Conservation (phyloP, 2,329 filamentous ascomycete genomes). For the Cytospora piceicola region DNA sequence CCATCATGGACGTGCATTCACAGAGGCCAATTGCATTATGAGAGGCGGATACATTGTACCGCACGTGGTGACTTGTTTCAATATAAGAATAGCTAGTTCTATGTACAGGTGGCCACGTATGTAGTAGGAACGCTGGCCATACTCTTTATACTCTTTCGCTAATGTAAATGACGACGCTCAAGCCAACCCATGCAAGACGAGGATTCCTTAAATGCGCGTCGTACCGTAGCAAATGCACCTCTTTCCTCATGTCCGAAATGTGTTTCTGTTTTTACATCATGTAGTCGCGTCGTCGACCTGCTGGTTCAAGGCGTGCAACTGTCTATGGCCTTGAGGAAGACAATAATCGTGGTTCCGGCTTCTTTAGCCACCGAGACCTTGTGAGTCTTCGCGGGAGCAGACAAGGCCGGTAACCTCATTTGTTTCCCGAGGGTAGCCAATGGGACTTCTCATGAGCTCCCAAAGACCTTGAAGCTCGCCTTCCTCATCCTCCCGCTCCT, state of each 20-base stretch:
- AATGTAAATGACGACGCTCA: slow-evolving; percentile 14
- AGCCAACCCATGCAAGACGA: slow-evolving; percentile 19
- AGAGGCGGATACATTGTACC: background rate
- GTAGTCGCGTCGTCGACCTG: background rate
- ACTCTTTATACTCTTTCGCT: no score
- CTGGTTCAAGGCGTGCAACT: background rate
- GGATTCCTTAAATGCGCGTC: background rate
- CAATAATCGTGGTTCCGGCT: background rate
- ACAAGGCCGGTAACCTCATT: background rate
- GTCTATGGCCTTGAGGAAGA: background rate
- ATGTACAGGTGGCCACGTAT: background rate
- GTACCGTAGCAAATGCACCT: background rate
- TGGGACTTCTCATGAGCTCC: background rate
- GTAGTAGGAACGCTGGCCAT: background rate
- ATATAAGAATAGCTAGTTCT: background rate
- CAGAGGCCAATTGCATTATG: background rate
- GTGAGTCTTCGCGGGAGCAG: background rate
- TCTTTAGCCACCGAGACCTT: background rate
- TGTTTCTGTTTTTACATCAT: background rate
- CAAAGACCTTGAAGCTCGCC: slow-evolving; percentile 20
- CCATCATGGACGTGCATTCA: background rate
- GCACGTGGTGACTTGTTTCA: background rate
- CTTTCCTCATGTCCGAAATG: background rate
- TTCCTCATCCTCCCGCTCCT: slow-evolving; percentile 25
- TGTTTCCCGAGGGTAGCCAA: background rate